Evolutionary conservation across 176 grass and related monocot genomes (phyloP).

Genomic region (Triticum urartu): DNA sequence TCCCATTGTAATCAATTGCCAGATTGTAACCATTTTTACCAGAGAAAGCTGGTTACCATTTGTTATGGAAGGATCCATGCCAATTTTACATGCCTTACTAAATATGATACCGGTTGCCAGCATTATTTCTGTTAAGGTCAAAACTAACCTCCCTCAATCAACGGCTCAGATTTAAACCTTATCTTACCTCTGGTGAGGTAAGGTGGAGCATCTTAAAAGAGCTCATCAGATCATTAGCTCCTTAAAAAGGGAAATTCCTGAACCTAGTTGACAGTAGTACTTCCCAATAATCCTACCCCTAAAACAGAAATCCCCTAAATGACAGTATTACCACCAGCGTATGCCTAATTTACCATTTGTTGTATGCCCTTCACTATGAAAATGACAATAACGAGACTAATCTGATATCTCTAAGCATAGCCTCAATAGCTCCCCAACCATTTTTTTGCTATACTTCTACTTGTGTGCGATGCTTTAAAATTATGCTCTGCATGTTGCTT

Average conservation of each 20-base stretch:
- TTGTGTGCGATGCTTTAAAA: neutral
- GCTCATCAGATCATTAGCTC: neutral
- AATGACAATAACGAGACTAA: neutral
- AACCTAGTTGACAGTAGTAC: neutral
- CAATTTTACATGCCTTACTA: neutral
- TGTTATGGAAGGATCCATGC: neutral
- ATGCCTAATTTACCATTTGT: neutral
- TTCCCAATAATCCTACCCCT: neutral
- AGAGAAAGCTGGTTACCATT: neutral
- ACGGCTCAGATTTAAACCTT: neutral
- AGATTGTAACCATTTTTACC: neutral
- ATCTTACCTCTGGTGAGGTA: neutral
- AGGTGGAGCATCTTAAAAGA: neutral
- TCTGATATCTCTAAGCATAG: neutral
- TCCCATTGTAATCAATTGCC: neutral
- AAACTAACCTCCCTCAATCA: neutral
- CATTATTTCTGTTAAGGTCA: neutral
- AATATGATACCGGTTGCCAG: neutral
- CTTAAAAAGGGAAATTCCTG: neutral
- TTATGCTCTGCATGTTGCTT: neutral
- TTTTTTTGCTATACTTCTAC: constrained; percentile 4
- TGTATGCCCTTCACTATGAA: neutral
- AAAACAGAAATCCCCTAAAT: neutral
- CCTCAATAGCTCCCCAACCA: neutral
- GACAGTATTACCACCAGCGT: neutral